Base-by-base conservation (phyloP, 164 flowering plant species). In the Magnolia kwangsiensis region DNA sequence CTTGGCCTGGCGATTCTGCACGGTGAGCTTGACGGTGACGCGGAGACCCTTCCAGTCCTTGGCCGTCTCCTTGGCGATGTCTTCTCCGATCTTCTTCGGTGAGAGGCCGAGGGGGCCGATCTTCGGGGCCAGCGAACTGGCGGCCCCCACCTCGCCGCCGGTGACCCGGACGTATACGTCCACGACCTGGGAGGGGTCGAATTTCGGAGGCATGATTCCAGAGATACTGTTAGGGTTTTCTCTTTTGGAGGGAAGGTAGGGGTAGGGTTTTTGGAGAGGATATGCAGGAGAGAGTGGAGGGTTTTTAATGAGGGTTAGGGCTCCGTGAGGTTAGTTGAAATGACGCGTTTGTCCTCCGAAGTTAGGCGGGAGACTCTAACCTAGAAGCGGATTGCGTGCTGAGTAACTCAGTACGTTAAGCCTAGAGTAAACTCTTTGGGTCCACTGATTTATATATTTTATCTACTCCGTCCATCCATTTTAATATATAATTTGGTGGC, bases 41-140 rank as follows among this genome's bases (percentile, higher is more conserved):
- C 94, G 84, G 24, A 90, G 89, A 31, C 94, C 94, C 90, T 90
- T 90, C 94, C 94, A 90, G 81, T 90, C 94, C 82, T 88, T 89
- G 16, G 94, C 92, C 0, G 92, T 89, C 80, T 89, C 92, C 72
- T 90, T 90, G 69, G 94, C 92, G 27, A 89, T 90, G 80, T 89
- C 94, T 78, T 90, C 92, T 74, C 92, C 92, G 81, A 90, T 87
- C 86, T 90, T 90, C 83, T 90, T 89, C 8, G 94, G 94, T 5
- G 92, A 90, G 59, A 90, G 88, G 75, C 94, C 94, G 58, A 90
- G 85, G 0, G 94, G 94, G 0, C 94, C 94, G 79, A 90, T 90
- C 79, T 90, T 90, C 8, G 95, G 95, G 18, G 95, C 92, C 61
- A 90, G 90, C 0, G 95, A 90, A 61, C 87, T 84, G 65, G 92